Evolutionary conservation across 139 green algal species (phyloP), one percentile per base, ranked within the genome.

Genomic region (Tetraselmis chui): DNA sequence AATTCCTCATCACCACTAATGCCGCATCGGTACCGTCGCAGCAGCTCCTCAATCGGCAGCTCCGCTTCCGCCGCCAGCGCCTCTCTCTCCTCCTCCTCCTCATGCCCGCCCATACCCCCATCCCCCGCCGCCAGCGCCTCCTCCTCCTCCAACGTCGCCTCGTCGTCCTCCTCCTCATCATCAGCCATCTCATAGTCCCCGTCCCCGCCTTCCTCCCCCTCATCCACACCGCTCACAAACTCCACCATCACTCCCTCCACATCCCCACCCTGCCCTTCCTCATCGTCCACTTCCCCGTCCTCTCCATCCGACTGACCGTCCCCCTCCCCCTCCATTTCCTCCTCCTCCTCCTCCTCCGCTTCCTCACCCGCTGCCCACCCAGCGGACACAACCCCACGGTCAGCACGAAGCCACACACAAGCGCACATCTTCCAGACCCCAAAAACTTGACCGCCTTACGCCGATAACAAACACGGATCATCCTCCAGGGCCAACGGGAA

Each of bases 21-120:
- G 18, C 24, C 59, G 23, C 75, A 59, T 76, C 58, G 31, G 81
- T 94, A 97, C 28, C 59, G 59, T 0, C 88, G 88, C 82, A 98
- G 85, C 82, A 98, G 83, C 89, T 96, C 79, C 81, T 98, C 95
- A 1, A 98, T 76, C 0, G 95, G 90, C 84, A 98, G 80, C 29
- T 98, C 91, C 0, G 88, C 89, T 78, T 98, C 95, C 5, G 86
- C 87, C 29, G 88, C 89, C 80, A 98, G 86, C 0, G 79, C 94
- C 5, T 80, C 89, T 26, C 85, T 32, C 80, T 88, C 85, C 82
- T 23, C 32, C 76, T 32, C 76, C 29, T 23, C 32, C 45, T 5
- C 5, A 31, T 28, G 1, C 45, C 26, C 32, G 25, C 28, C 27
- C 32, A 24, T 29, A 31, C 45, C 45, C 11, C 45, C 45, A 18